Conservation (phyloP, 2,329 filamentous ascomycete genomes). For the Exophiala calicioides region DNA sequence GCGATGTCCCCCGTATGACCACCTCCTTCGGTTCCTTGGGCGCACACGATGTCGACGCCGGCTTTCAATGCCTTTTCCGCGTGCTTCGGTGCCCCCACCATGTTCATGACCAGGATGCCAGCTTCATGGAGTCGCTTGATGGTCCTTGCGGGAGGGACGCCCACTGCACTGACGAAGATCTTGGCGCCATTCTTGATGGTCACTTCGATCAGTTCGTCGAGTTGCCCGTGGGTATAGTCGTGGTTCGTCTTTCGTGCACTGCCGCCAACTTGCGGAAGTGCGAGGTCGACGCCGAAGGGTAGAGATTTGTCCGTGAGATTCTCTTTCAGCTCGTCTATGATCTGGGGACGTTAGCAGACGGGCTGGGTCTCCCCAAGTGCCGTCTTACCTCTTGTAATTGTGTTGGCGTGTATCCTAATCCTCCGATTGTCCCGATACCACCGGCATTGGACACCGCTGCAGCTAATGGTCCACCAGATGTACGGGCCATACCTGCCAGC, state of each 20-base stretch:
- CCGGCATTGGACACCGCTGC: conserved; percentile 88
- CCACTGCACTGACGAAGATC: conserved; percentile 85
- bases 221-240: conserved; percentile 87
- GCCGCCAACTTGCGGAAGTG: conserved; percentile 84
- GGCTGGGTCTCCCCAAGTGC: not conserved
- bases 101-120: conserved; percentile 90
- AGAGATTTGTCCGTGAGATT: conserved; percentile 66
- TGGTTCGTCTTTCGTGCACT: conserved; percentile 86
- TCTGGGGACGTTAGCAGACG: conserved; percentile 61
- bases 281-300: conserved; percentile 89
- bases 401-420: conserved; percentile 69
- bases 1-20: conserved; percentile 89
- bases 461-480: conserved; percentile 74
- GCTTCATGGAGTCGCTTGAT: conserved; percentile 76
- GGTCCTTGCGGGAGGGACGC: conserved; percentile 73
- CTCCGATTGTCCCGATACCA: conserved; percentile 67
- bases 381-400: conserved; percentile 60
- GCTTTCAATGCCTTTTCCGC: conserved; percentile 82
- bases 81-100: conserved; percentile 92
- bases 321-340: conserved; percentile 83
- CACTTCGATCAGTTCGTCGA: conserved; percentile 85
- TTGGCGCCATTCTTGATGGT: conserved; percentile 80
- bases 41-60: conserved; percentile 87
- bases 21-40: conserved; percentile 90
- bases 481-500: conserved; percentile 90